Conservation (phyloP, 2,329 filamentous ascomycete species). For the Metarhizium guizhouense region DNA sequence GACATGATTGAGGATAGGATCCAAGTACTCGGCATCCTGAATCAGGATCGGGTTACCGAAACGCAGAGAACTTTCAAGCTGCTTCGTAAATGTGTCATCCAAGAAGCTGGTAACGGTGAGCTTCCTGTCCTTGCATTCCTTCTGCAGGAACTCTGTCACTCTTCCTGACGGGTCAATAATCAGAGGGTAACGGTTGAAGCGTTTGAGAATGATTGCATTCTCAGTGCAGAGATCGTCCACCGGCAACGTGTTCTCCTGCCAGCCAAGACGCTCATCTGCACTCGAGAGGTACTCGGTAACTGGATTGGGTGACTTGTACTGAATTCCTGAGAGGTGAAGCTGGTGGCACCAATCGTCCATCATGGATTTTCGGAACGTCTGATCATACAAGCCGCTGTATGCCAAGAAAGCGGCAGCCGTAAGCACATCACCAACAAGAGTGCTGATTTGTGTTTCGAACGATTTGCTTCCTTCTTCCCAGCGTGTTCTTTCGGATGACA, state of each 20-base stretch:
- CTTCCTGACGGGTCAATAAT: slow-evolving; percentile 97
- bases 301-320: slow-evolving; percentile 87
- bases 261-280: slow-evolving; percentile 86
- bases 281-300: slow-evolving; percentile 95
- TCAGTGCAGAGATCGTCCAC: slow-evolving; percentile 98
- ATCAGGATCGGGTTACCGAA: slow-evolving; percentile 99
- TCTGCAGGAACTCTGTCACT: slow-evolving; percentile 89
- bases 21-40: slow-evolving; percentile 93
- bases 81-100: slow-evolving; percentile 96
- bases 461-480: slow-evolving; percentile 98
- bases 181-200: slow-evolving; percentile 95
- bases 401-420: slow-evolving; percentile 96
- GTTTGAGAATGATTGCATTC: slow-evolving; percentile 93
- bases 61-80: slow-evolving; percentile 89
- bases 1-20: slow-evolving; percentile 95
- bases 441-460: slow-evolving; percentile 96
- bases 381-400: slow-evolving; percentile 94
- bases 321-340: slow-evolving; percentile 83
- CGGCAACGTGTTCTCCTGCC: slow-evolving; percentile 89
- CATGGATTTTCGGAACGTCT: slow-evolving; percentile 96
- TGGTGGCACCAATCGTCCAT: slow-evolving; percentile 96
- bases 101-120: slow-evolving; percentile 96
- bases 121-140: slow-evolving; percentile 85
- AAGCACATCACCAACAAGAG: slow-evolving; percentile 88
- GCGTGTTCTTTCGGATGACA: slow-evolving; percentile 84